Evolutionary conservation across 2,329 filamentous ascomycete genomes (phyloP).

Genomic region (Aureobasidium zeae): DNA sequence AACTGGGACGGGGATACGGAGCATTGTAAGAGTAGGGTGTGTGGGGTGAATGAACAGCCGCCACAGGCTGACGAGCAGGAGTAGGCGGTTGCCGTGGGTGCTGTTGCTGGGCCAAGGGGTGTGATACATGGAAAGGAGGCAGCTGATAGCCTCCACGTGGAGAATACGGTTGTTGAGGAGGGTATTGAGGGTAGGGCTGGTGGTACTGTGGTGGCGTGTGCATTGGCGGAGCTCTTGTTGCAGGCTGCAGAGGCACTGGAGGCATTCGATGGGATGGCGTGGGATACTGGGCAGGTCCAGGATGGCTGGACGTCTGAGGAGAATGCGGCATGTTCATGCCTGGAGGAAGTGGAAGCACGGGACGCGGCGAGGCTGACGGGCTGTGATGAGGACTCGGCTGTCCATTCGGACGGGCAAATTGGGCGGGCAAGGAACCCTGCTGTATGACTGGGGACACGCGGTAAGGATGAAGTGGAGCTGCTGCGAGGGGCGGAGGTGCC

Average conservation of each 20-base stretch:
- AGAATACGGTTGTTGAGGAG: background rate
- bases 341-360: conserved; percentile 30
- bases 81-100: conserved; percentile 19
- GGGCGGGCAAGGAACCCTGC: conserved; percentile 31
- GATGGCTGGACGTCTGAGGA: conserved; percentile 18
- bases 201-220: conserved; percentile 27
- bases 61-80: conserved; percentile 4
- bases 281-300: conserved; percentile 25
- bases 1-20: conserved; percentile 20
- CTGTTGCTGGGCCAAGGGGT: conserved; percentile 19
- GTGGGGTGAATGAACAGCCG: conserved; percentile 16
- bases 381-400: conserved; percentile 23
- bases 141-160: conserved; percentile 37
- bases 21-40: conserved; percentile 20
- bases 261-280: conserved; percentile 23
- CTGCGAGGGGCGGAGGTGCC: conserved; percentile 23
- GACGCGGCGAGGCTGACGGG: conserved; percentile 28
- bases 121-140: conserved; percentile 37
- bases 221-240: conserved; percentile 23
- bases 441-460: conserved; percentile 28
- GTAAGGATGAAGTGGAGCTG: conserved; percentile 25
- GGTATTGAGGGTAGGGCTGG: conserved; percentile 23
- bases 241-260: conserved; percentile 19
- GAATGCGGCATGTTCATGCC: conserved; percentile 27
- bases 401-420: conserved; percentile 20